These are phyloP conservation scores for Tolypocladium paradoxum DNA, from an alignment of 2,329 filamentous ascomycete species.

Conservation along the genomic window DNA sequence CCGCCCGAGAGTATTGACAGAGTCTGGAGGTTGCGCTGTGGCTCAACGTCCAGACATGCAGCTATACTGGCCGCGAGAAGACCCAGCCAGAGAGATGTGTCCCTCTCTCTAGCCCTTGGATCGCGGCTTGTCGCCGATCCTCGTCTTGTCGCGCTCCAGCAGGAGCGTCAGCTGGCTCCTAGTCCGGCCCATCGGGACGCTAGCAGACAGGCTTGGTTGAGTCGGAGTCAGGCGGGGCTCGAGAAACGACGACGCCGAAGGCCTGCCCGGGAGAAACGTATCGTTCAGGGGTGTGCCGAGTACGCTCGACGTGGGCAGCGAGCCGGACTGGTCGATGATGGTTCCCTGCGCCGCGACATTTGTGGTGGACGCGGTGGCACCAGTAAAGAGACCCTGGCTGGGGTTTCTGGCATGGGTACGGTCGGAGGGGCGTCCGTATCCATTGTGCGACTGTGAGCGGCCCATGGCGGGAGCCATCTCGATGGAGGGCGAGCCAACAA, in stretches of 20 bases:
- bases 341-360: slow-evolving; percentile 31
- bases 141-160: slow-evolving; percentile 40
- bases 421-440: slow-evolving; percentile 12
- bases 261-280: slow-evolving; percentile 13
- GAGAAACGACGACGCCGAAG: slow-evolving; percentile 15
- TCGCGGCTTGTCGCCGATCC: slow-evolving; percentile 16
- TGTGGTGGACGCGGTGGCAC: slow-evolving; percentile 27
- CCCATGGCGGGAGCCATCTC: slow-evolving; percentile 14
- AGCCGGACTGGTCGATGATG: slow-evolving; percentile 29
- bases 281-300: slow-evolving; percentile 10
- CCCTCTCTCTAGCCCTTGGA: slow-evolving; percentile 14
- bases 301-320: slow-evolving; percentile 16
- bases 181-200: slow-evolving; percentile 43
- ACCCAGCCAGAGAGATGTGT: neutral
- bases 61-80: neutral
- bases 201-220: slow-evolving; percentile 31
- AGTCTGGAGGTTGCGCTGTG: neutral
- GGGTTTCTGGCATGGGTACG: slow-evolving; percentile 6
- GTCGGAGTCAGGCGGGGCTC: slow-evolving; percentile 37
- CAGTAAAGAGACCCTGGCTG: slow-evolving; percentile 20
- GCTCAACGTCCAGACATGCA: neutral
- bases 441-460: slow-evolving; percentile 21
- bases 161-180: slow-evolving; percentile 50
- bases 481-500: neutral
- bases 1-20: neutral